Base-by-base conservation (phyloP, 169 alveolate species). In the Perkinsus chesapeaki region DNA sequence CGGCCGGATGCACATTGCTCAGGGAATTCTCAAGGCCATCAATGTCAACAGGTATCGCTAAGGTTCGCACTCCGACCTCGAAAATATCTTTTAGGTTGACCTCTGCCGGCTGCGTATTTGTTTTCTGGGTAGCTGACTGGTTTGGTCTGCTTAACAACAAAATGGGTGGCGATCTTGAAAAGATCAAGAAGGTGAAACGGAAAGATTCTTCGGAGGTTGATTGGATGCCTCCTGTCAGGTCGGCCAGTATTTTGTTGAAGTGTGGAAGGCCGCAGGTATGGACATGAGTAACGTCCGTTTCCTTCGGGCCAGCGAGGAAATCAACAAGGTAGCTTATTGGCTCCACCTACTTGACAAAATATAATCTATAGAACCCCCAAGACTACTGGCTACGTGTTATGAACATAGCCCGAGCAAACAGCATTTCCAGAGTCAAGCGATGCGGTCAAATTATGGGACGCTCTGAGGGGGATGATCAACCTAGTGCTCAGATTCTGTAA, bases 121-220 rank as follows among this genome's bases (percentile, higher is more conserved):
- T 98, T 39, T 99, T 99, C 95, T 99, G 99, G 99, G 99, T 99
- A n/a, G 99, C 99, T 3, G 99, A 99, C 94, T 99, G 99, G 99
- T 99, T 98, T 95, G 99, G 99, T 12, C 97, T 99, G 95, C 98
- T 99, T 91, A 99, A 99, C 95, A 98, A 99, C 95, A 99, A 99
- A 95, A 97, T 99, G 99, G 99, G 99, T 0, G 99, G 99, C 0
- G 99, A 99, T 93, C 93, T 99, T 73, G 97, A 97, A 73, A 99
- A 99, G 96, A 97, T 97, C 93, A 47, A 39, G 9, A 39, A 39
- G 43, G 39, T 39, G 23, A 37, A 20, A 37, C 39, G 93, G n/a
- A 73, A 47, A 60, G 3, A 31, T 82, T 82, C 27, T 12, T 82
- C 36, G 48, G 43, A 31, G 92, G 0, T 0, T 82, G 7, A 39